Evolutionary conservation across 306 rosid genomes (phyloP).

Genomic region (Notholithocarpus densiflorus): DNA sequence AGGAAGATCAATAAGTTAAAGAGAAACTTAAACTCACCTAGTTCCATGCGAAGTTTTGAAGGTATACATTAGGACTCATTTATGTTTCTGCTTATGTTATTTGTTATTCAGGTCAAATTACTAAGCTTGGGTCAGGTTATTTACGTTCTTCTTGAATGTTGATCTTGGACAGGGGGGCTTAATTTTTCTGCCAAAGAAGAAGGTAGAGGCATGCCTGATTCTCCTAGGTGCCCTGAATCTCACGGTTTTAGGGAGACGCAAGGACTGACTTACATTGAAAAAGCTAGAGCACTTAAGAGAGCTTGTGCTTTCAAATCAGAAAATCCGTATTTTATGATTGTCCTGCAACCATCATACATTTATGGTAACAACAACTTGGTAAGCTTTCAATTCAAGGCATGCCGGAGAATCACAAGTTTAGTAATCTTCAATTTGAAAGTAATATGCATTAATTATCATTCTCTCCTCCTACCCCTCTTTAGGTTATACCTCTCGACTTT

Average conservation of each 20-base stretch:
- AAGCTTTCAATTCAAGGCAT: neutral
- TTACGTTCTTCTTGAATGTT: neutral
- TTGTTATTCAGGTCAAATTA: neutral
- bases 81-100: too few relatives aligned
- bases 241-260: neutral
- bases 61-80: too few relatives aligned
- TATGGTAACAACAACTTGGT: neutral
- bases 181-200: too few relatives aligned
- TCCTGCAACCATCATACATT: neutral
- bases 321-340: slow-evolving; percentile 10
- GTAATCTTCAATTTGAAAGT: too few relatives aligned
- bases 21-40: too few relatives aligned
- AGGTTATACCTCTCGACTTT: neutral
- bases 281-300: neutral
- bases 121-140: neutral
- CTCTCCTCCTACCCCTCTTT: too few relatives aligned
- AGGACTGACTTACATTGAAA: neutral
- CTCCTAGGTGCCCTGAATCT: too few relatives aligned
- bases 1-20: neutral
- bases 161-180: too few relatives aligned
- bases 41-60: too few relatives aligned
- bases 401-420: neutral
- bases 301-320: slow-evolving; percentile 11
- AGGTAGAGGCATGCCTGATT: too few relatives aligned
- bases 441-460: too few relatives aligned